phyloP scores from a whole-genome alignment of 768 basidiomycete genomes.

The Lanmaoa rubissima region DNA sequence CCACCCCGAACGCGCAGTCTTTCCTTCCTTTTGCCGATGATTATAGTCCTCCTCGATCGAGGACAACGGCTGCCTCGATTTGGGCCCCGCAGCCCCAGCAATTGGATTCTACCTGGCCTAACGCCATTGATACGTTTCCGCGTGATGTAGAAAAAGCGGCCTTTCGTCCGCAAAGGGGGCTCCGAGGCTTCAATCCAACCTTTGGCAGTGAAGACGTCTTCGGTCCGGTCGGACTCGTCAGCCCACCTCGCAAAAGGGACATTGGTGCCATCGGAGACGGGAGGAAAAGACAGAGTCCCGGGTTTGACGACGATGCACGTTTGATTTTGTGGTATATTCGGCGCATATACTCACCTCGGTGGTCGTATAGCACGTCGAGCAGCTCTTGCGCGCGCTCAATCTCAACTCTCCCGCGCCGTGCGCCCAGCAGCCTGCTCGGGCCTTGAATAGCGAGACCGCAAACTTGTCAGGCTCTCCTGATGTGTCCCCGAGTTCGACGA shows the following conservation, averaged over 20 bases:
- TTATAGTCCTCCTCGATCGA: conserved; percentile 39
- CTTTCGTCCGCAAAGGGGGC: conserved; percentile 30
- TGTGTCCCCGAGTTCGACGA: conserved; percentile 69
- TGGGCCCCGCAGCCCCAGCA: conserved; percentile 83
- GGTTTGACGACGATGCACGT: conserved; percentile 47
- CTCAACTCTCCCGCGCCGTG: conserved; percentile 70
- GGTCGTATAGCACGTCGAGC: conserved; percentile 65
- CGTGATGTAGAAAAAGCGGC: conserved; percentile 46
- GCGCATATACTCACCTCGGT: conserved; percentile 33
- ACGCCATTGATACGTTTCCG: conserved; percentile 59
- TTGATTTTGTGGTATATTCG: conserved; percentile 17
- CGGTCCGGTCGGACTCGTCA: conserved; percentile 46
- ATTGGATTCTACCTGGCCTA: conserved; percentile 66
- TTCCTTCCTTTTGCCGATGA: conserved; percentile 39
- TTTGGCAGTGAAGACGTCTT: conserved; percentile 61
- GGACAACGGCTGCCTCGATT: conserved; percentile 56
- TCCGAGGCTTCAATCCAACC: conserved; percentile 20
- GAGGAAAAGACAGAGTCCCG: conserved; percentile 59
- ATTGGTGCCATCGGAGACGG: conserved; percentile 82
- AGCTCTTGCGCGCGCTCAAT: conserved; percentile 75
- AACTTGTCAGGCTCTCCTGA: conserved; percentile 55
- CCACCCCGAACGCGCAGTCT: conserved; percentile 22
- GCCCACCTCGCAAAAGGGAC: conserved; percentile 41
- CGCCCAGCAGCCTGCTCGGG: conserved; percentile 42
- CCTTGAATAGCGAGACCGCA: conserved; percentile 41